Evolutionary conservation across 2,329 filamentous ascomycete genomes (phyloP), one percentile per base, ranked within the genome.

Genomic region (Biscogniauxia mediterranea): DNA sequence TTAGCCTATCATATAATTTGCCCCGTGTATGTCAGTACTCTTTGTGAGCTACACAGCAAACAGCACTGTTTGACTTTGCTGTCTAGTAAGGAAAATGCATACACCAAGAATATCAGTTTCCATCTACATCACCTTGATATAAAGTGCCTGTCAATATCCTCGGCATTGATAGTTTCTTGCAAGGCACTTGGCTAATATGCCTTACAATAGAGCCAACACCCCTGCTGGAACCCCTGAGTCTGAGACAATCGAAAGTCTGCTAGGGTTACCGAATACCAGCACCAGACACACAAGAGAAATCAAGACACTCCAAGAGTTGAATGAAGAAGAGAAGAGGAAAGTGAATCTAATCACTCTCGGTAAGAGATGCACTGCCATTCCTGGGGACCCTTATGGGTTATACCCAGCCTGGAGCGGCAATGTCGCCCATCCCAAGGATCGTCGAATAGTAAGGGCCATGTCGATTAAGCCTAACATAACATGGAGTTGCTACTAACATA

Each of bases 391-490:
- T 17, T 64, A 46, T 25, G 60, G 60, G 3, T 11, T 62, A 17
- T 58, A 55, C 23, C 52, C 57, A 11, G 58, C 60, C 3, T 62
- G 62, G 62, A 59, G 59, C 15, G 62, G 62, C 11, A 64, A 62
- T 25, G 54, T 64, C n/a, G 50, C 42, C 46, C 62, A 60, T 11
- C 52, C 60, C 5, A 25, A 51, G 19, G 62, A 64, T 23, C 9
- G 5, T 2, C 60, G 54, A 15, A 60, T 62, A 21, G 62, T 64
- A 54, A 32, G 28, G 28, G 28, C 11, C 32, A n/a, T 56, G 5
- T 4, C 20, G 15, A 53, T 13, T 32, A 32, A 9, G 7, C 28
- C 11, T 32, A 13, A 59, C 2, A 13, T 32, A 9, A 4, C 28
- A 32, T 32, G 11, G 28, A 32, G 28, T 13, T 32, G 28, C 2